Base-by-base conservation (phyloP, 2,329 filamentous ascomycete species). In the Fusarium cyanostomum region DNA sequence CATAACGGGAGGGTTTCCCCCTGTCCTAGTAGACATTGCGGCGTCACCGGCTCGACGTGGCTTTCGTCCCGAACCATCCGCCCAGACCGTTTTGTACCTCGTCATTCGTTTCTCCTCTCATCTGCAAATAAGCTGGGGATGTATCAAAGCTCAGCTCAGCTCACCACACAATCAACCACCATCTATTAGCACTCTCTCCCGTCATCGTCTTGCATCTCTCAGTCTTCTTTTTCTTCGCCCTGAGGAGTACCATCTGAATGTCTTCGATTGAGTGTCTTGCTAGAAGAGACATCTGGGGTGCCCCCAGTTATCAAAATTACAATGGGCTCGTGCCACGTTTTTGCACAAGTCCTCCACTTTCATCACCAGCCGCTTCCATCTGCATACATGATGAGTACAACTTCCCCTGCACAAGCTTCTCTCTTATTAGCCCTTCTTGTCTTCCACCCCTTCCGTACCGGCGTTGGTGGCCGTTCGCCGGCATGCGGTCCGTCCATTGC, bases 311-410 rank as follows among this genome's bases (percentile, higher is more conserved):
- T 56, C 50, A 52, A 65, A 52, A 66, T 62, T 66, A 61, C 52
- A 53, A 62, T 55, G 16, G 16, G 65, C 62, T 57, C 56, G 56
- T 65, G 60, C 61, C 64, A 66, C 52, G 30, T 56, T 58, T 35
- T 46, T 34, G 45, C 24, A 46, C 30, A 46, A 50, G 35, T 24
- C 4, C 18, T 48, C 21, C 35, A 35, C 41, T 27, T 52, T n/a
- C 5, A 31, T 33, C 31, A 7, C 18, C 44, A 35, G 30, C 54
- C 48, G 41, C 33, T 49, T 33, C 18, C 12, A 37, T 37, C 13
- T 28, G 21, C 24, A 46, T 56, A 15, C 35, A 41, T 34, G 8
- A 33, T 26, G 28, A 27, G 41, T 51, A 56, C 34, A 49, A 44
- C 26, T 51, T 35, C 16, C 37, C 27, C 33, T 59, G 57, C 45